Evolutionary conservation across 768 basidiomycete species (phyloP), one percentile per base, ranked within the genome.

Genomic region (Chlorophyllum brunneum): DNA sequence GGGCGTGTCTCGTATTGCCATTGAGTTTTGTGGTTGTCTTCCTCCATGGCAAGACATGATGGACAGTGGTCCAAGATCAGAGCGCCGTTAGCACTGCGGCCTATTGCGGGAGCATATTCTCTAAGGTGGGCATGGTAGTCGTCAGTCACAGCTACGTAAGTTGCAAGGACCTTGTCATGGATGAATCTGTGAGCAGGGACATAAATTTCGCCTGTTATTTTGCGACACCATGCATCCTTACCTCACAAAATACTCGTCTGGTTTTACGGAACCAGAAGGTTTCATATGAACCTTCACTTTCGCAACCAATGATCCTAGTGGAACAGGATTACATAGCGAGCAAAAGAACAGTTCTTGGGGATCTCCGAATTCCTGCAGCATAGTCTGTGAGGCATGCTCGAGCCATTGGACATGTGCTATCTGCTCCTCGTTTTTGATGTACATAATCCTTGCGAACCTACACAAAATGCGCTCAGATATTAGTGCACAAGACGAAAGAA

Each of bases 371-470:
- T 88, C 82, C 24, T 74, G 69, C 23, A 89, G 62, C n/a, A 80
- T 62, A 0, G 82, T 85, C 49, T 78, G 75, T 0, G 79, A 78
- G 0, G 81, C 79, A 59, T 92, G 89, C 48, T 86, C 78, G 24
- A 86, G 79, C 88, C 88, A 92, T 29, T 82, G 86, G 8, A 87
- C 66, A 63, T 92, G 90, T 0, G 79, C 77, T 1, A 53, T 65
- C 48, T 73, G 65, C 4, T 67, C 54, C 13, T 71, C 65, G 29
- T 70, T 66, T 13, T 75, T 64, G 51, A 89, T 75, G 45, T 72
- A 78, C 0, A 83, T 61, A 22, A 92, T 82, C 58, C 73, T 74
- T 0, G 74, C 87, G 64, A 91, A 89, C 87, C 88, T 90, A 57
- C 13, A 39, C 1, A 24, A 45, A 55, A 15, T 22, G 20, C 15